phyloP scores from a whole-genome alignment of 495 filamentous ascomycete species.

The Lichenothelia convexa region DNA sequence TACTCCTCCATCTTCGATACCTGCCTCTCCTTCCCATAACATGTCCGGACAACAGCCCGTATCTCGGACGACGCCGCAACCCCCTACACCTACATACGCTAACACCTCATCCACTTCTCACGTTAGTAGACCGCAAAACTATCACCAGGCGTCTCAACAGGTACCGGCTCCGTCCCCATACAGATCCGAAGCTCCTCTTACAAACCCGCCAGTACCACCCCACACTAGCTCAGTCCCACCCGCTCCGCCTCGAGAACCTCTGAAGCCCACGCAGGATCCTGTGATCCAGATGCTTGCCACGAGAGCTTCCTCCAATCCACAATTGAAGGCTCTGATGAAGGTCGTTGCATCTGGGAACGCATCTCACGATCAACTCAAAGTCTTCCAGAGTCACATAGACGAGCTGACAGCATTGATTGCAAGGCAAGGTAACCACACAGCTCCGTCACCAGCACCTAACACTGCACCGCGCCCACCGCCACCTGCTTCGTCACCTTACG shows the following conservation, averaged over 20 bases:
- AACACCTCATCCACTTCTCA: background rate
- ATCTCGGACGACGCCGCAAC: conserved; percentile 18
- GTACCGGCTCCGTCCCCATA: too few relatives aligned
- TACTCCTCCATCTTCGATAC: conserved; percentile 1
- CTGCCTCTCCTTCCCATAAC: too few relatives aligned
- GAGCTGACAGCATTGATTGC: conserved; percentile 53
- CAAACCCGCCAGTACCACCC: conserved; percentile 3
- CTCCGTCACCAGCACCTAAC: background rate
- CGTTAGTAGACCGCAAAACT: background rate
- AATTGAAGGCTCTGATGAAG: conserved; percentile 91
- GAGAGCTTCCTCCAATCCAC: conserved; percentile 63
- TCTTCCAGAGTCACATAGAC: conserved; percentile 87
- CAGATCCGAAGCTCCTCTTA: conserved; percentile 1
- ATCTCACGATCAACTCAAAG: conserved; percentile 55
- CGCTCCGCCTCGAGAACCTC: conserved; percentile 1
- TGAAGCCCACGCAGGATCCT: conserved; percentile 48
- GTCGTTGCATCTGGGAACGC: conserved; percentile 82
- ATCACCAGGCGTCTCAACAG: conserved; percentile 1
- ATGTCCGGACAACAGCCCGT: background rate
- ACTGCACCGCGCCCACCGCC: conserved; percentile 5
- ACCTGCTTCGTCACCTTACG: conserved; percentile 1
- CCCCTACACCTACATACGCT: conserved; percentile 15
- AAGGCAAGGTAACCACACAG: conserved; percentile 15
- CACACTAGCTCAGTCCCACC: background rate
- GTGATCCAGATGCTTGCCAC: conserved; percentile 90